Base-by-base conservation (phyloP, 768 basidiomycete genomes). In the Pilatotrama ljubarskyi region DNA sequence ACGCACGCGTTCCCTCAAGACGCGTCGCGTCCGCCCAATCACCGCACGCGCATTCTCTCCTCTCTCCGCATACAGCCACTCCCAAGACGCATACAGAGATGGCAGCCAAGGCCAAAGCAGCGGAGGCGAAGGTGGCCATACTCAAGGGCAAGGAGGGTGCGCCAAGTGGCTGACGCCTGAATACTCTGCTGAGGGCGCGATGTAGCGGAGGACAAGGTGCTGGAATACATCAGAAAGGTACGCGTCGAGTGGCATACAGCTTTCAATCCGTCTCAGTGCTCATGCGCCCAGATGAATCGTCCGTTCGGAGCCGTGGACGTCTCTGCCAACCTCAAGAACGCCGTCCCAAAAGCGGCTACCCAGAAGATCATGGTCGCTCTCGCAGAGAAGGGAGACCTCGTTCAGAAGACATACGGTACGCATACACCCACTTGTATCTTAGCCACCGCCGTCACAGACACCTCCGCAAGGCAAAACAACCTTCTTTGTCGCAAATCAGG, bases 281-380 rank as follows among this genome's bases (percentile, higher is more conserved):
- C 41, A 56, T 51, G 17, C 47, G 37, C 44, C 36, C 67, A 94
- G 91, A 91, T 93, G 84, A 96, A 96, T 73, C 82, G 93, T n/a
- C 93, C 93, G 6, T 95, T 88, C 68, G 93, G 93, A 8, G 93
- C 92, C 61, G 93, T 95, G 36, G 94, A 97, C 70, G 87, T 96
- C 5, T 82, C 90, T 15, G 91, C 93, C 10, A 97, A 97, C 74
- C 76, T 97, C 29, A 95, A 95, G 73, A 91, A 91, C 51, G 87
- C 88, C 10, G 87, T 96, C 5, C 86, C 91, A 7, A 97, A 97
- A 70, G 75, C 91, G 1, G 79, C 86, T 2, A 86, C 87, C 0
- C 92, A 93, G 69, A 97, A 96, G 76, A 89, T 95, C 46, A 79
- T 96, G 14, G 75, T 83, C 2, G 75, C 85, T 0, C 81, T 96